These are phyloP conservation scores for Pyrenula massariospora DNA, from an alignment of 495 filamentous ascomycete species.

Conservation along the genomic window DNA sequence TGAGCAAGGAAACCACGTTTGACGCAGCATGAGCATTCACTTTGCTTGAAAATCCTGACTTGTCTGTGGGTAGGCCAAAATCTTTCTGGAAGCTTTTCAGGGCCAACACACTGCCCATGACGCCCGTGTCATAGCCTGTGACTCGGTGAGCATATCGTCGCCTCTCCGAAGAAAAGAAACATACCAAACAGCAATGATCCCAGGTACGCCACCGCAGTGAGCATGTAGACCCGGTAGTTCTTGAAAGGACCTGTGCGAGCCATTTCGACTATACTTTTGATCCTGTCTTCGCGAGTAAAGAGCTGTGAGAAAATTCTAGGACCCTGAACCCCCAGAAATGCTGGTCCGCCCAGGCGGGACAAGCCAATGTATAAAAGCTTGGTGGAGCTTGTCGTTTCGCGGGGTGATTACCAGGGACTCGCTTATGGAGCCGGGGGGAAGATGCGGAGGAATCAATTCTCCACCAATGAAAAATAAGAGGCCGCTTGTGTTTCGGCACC, in stretches of 20 bases:
- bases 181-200: conserved; percentile 41
- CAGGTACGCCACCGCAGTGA: conserved; percentile 40
- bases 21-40: conserved; percentile 34
- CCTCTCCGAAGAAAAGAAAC: conserved; percentile 7
- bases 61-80: conserved; percentile 29
- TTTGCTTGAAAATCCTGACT: conserved; percentile 17
- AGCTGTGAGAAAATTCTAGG: too few species aligned
- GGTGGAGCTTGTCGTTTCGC: too few species aligned
- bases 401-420: too few species aligned
- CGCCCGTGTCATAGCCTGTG: conserved; percentile 43
- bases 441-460: too few species aligned
- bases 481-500: too few species aligned
- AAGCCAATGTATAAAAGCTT: too few species aligned
- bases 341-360: too few species aligned
- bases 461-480: too few species aligned
- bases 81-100: conserved; percentile 43
- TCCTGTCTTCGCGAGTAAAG: too few species aligned
- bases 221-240: conserved; percentile 42
- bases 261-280: too few species aligned
- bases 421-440: too few species aligned
- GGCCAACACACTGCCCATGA: conserved; percentile 45
- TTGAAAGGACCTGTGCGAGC: conserved; percentile 34
- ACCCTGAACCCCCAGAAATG: too few species aligned
- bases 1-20: conserved; percentile 50
- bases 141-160: not conserved